phyloP scores from a whole-genome alignment of 1,284 basidiomycete genomes.

The Moesziomyces sp. region DNA sequence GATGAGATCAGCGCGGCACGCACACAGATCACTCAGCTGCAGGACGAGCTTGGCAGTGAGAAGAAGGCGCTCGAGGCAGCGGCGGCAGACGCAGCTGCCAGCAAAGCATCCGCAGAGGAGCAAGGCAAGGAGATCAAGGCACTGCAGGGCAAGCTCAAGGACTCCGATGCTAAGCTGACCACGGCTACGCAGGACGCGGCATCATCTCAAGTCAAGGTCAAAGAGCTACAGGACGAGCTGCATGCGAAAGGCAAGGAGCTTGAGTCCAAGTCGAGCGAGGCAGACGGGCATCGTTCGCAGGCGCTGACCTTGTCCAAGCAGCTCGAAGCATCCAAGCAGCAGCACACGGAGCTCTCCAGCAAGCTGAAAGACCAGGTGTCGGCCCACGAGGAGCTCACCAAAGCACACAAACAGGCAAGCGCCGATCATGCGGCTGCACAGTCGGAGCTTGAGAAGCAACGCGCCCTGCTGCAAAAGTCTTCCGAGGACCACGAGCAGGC shows the following conservation, averaged over 20 bases:
- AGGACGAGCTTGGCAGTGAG: slow-evolving; percentile 2
- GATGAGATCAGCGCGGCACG: slow-evolving; percentile 13
- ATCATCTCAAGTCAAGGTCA: slow-evolving; percentile 5
- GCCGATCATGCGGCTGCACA: slow-evolving; percentile 18
- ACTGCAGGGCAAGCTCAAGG: slow-evolving; percentile 7
- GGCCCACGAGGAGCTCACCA: slow-evolving; percentile 20
- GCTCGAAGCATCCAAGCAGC: slow-evolving; percentile 14
- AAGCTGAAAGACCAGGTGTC: slow-evolving; percentile 18
- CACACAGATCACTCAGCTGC: slow-evolving; percentile 6
- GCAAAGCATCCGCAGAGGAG: slow-evolving; percentile 8
- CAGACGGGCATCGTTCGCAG: slow-evolving; percentile 6
- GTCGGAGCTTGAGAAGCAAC: slow-evolving; percentile 29
- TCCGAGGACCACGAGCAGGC: slow-evolving; percentile 20
- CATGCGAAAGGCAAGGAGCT: slow-evolving; percentile 9
- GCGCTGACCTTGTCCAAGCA: slow-evolving; percentile 22
- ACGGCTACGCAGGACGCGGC: background rate
- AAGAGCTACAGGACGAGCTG: slow-evolving; percentile 10
- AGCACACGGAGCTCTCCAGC: slow-evolving; percentile 13
- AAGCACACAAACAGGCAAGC: slow-evolving; percentile 23
- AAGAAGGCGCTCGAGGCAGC: slow-evolving; percentile 11
- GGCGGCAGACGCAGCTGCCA: slow-evolving; percentile 10
- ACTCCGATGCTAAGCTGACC: slow-evolving; percentile 6
- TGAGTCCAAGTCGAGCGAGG: slow-evolving; percentile 10
- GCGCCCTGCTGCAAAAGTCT: slow-evolving; percentile 8
- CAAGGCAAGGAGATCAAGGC: slow-evolving; percentile 6